Base-by-base conservation (phyloP, 2,329 filamentous ascomycete species). In the Fusarium marasasianum region DNA sequence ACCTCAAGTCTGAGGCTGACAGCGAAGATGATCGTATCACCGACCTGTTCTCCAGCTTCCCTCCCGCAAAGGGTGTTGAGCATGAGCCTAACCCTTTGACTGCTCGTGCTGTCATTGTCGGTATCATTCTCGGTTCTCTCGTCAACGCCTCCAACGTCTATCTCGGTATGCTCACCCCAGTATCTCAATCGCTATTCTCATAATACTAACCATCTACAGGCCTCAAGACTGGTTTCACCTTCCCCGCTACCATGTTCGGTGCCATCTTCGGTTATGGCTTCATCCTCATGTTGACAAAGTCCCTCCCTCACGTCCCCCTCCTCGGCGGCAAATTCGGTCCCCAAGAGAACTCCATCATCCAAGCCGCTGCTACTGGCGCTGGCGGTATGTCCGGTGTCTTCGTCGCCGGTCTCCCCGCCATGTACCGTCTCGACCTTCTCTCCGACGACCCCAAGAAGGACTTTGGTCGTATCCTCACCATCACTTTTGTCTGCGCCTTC, bases 71-170 rank as follows among this genome's bases (percentile, higher is more conserved):
- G 73, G 82, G 83, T 24, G 72, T 85, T n/a, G 75, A 78, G 48
- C 84, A 86, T 59, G 84, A 87, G 72, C 77, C 82, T 18, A 81
- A 84, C 71, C 88, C 90, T 57, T 75, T 91, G 51, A 91, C 89
- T 13, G 76, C 88, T 40, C 86, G 89, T 50, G 88, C 89, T 22
- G 80, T 91, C 31, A 64, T 90, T 44, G 81, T 89, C 40, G 89
- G 90, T 51, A 85, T 87, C 62, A 76, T 88, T 47, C 86, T 90
- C 37, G 90, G 90, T 53, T 88, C 86, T 22, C 83, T 91, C 14
- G 88, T 91, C 73, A 90, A 90, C 75, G 88, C 89, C 15, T 90
- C 88, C 66, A 91, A 91, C 77, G 83, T 91, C 47, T 91, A 91
- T 74, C 85, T 91, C 33, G 89, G 89, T 84, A 81, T 57, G 80